Evolutionary conservation across 108 stramenopile species (phyloP).

Genomic region (Cyclotella baltica): DNA sequence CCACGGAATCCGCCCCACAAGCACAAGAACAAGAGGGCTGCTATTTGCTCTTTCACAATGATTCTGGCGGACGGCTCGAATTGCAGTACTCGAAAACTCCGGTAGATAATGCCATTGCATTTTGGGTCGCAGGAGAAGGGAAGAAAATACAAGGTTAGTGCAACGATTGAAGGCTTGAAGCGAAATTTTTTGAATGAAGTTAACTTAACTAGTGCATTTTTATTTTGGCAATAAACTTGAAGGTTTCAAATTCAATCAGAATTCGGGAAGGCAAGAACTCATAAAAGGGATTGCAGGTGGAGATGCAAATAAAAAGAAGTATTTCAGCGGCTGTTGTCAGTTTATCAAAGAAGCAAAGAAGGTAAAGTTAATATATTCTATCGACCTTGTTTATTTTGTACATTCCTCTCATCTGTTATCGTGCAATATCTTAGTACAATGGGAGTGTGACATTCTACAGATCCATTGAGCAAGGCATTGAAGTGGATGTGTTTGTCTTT

Average conservation of each 20-base stretch:
- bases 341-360: constrained; percentile 71
- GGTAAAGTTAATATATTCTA: too few species aligned
- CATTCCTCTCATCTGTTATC: neutral
- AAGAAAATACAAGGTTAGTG: constrained; percentile 59
- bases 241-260: constrained; percentile 73
- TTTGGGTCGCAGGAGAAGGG: constrained; percentile 61
- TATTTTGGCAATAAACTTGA: neutral
- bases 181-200: too few species aligned
- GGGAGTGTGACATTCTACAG: constrained; percentile 70
- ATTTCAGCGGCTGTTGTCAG: constrained; percentile 76
- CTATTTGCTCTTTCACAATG: constrained; percentile 63
- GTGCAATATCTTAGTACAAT: constrained; percentile 24
- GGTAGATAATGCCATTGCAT: constrained; percentile 74
- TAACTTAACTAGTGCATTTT: too few species aligned
- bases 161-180: neutral
- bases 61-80: constrained; percentile 70
- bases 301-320: constrained; percentile 75
- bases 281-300: constrained; percentile 81
- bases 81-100: constrained; percentile 57
- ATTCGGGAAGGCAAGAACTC: constrained; percentile 61
- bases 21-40: constrained; percentile 57
- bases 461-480: constrained; percentile 67
- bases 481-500: constrained; percentile 68
- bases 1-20: too few species aligned
- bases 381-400: too few species aligned